Evolutionary conservation across 345 rosid genomes (phyloP).

Genomic region (Citropsis articulata): DNA sequence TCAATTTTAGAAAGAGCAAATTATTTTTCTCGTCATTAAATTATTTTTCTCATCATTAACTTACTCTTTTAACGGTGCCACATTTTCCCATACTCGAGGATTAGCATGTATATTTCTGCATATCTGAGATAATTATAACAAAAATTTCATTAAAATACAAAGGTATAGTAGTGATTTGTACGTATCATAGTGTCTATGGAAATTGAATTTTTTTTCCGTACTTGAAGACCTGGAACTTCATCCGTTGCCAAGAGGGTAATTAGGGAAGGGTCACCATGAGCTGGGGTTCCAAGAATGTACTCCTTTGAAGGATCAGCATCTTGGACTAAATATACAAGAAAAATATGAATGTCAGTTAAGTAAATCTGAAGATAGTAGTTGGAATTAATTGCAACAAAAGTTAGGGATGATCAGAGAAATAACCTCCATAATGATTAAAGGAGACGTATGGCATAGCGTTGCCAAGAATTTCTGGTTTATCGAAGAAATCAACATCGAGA

Average conservation of each 20-base stretch:
- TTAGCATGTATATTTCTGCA: not conserved
- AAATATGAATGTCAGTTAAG: not conserved
- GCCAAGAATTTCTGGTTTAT: not conserved
- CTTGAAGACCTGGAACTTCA: not conserved
- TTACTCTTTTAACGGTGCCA: not conserved
- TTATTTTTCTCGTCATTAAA: not conserved
- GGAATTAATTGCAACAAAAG: no score
- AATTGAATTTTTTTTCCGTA: not conserved
- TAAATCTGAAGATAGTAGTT: no score
- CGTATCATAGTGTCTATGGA: no score
- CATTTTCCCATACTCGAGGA: not conserved
- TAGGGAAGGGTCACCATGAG: not conserved
- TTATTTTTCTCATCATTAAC: not conserved
- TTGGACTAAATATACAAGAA: not conserved
- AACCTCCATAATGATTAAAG: not conserved
- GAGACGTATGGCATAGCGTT: not conserved
- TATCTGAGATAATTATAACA: not conserved
- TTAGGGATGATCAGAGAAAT: not conserved
- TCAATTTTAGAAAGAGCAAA: no score
- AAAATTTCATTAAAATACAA: no score
- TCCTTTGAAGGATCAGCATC: not conserved
- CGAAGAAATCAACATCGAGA: not conserved
- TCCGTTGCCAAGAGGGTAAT: not conserved
- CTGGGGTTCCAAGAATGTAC: not conserved
- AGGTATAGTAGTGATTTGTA: no score